Evolutionary conservation across 805 yeast genomes (phyloP).

Genomic region (Torulaspora gathmanii): DNA sequence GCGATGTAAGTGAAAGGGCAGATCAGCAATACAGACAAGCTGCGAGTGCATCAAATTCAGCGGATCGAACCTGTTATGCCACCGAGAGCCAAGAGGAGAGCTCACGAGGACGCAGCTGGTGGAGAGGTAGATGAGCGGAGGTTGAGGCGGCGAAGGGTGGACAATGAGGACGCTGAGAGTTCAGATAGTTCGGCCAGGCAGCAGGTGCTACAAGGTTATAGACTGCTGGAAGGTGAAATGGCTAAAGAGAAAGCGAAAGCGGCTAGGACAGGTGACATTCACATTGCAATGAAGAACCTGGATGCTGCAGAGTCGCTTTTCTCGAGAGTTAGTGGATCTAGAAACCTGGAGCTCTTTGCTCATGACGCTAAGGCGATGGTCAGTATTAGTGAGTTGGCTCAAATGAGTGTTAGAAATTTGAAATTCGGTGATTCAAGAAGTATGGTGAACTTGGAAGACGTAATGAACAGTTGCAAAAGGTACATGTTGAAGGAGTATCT

Average conservation of each 20-base stretch:
- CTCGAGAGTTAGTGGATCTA: conserved; percentile 38
- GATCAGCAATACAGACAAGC: neutral
- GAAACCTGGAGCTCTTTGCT: conserved; percentile 44
- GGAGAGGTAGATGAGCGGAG: neutral
- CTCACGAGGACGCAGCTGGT: conserved; percentile 3
- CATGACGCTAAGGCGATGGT: conserved; percentile 62
- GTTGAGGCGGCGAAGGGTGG: neutral
- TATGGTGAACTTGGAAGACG: conserved; percentile 46
- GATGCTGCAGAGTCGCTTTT: conserved; percentile 46
- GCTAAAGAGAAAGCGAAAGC: conserved; percentile 45
- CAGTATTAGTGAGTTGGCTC: conserved; percentile 57
- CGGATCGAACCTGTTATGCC: neutral
- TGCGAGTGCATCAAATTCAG: neutral
- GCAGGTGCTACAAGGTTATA: conserved; percentile 32
- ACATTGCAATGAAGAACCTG: conserved; percentile 43
- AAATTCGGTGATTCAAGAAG: conserved; percentile 53
- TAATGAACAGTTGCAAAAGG: conserved; percentile 38
- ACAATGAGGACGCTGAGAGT: conserved; percentile 2
- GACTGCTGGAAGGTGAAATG: conserved; percentile 31
- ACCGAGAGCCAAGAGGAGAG: conserved; percentile 6
- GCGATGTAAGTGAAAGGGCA: neutral
- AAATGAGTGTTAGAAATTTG: conserved; percentile 57
- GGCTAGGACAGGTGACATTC: conserved; percentile 55
- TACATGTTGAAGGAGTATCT: conserved; percentile 38
- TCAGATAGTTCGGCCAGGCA: conserved; percentile 22